Evolutionary conservation across 768 basidiomycete species (phyloP).

Genomic region (Pleurotus platypus): DNA sequence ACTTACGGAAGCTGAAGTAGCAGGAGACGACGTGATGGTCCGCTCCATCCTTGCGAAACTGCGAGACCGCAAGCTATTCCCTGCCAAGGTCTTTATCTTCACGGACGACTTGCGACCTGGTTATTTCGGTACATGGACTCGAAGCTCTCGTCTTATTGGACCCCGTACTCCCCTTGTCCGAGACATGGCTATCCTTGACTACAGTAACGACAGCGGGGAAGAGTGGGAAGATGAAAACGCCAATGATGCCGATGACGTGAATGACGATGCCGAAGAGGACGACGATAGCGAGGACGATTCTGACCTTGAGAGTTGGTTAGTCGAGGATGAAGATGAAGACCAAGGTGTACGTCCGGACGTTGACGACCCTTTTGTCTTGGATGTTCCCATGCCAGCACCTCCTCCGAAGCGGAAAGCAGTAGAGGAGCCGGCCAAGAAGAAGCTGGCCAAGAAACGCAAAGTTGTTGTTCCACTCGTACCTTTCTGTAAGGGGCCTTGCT

Average conservation of each 20-base stretch:
- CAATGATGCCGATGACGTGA: constrained; percentile 74
- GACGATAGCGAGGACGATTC: constrained; percentile 62
- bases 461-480: constrained; percentile 77
- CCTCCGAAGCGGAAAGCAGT: constrained; percentile 67
- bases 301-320: constrained; percentile 76
- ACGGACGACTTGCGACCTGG: constrained; percentile 83
- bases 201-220: constrained; percentile 90
- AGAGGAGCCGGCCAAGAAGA: constrained; percentile 45
- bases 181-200: constrained; percentile 79
- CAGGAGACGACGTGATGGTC: constrained; percentile 67
- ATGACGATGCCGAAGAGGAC: constrained; percentile 67
- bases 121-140: constrained; percentile 94
- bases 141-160: constrained; percentile 71
- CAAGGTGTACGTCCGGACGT: constrained; percentile 51
- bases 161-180: constrained; percentile 80
- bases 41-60: constrained; percentile 62
- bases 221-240: constrained; percentile 93
- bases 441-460: constrained; percentile 66
- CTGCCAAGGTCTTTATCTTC: constrained; percentile 84
- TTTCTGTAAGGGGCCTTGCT: constrained; percentile 78
- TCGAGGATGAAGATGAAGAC: constrained; percentile 74
- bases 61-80: constrained; percentile 55
- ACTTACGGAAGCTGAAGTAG: constrained; percentile 75
- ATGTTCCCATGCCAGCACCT: constrained; percentile 28
- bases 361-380: constrained; percentile 31